Conservation (phyloP, 1,139 yeast species). For the Lodderomyces metapsilosis region DNA sequence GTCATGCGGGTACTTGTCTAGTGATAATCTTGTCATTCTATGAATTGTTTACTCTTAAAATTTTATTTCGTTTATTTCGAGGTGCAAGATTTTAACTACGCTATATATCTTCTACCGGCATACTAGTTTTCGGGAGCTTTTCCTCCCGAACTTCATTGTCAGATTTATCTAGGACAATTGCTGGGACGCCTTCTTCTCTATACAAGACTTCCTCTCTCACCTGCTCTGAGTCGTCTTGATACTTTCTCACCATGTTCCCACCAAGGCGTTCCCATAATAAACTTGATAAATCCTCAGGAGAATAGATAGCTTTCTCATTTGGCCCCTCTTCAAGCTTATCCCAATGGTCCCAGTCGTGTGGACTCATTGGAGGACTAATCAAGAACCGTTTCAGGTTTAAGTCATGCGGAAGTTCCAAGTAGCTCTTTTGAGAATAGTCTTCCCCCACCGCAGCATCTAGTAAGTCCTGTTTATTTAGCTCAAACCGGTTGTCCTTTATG, state of each 20-base stretch:
- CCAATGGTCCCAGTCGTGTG: constrained; percentile 51
- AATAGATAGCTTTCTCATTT: constrained; percentile 31
- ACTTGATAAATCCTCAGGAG: constrained; percentile 44
- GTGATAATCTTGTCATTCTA: too few relatives aligned
- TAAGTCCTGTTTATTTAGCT: constrained; percentile 8
- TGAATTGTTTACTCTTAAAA: too few relatives aligned
- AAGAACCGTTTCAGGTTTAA: constrained; percentile 39
- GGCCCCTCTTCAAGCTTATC: constrained; percentile 46
- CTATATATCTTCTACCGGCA: too few relatives aligned
- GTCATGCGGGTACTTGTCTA: too few relatives aligned
- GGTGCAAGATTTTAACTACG: too few relatives aligned
- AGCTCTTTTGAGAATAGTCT: constrained; percentile 19
- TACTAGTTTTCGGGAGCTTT: constrained; percentile 16
- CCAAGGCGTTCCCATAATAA: constrained; percentile 48
- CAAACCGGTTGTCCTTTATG: constrained; percentile 31
- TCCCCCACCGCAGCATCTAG: neutral
- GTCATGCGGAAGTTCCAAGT: constrained; percentile 44
- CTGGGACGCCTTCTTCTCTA: constrained; percentile 38
- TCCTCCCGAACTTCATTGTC: constrained; percentile 10
- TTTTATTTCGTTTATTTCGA: too few relatives aligned
- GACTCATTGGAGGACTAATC: constrained; percentile 49
- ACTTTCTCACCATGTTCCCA: constrained; percentile 35
- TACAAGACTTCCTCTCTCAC: constrained; percentile 24
- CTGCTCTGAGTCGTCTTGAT: constrained; percentile 20
- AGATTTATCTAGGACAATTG: constrained; percentile 34